Conservation (phyloP, 306 rosid genomes). For the Trifolium subterraneum region DNA sequence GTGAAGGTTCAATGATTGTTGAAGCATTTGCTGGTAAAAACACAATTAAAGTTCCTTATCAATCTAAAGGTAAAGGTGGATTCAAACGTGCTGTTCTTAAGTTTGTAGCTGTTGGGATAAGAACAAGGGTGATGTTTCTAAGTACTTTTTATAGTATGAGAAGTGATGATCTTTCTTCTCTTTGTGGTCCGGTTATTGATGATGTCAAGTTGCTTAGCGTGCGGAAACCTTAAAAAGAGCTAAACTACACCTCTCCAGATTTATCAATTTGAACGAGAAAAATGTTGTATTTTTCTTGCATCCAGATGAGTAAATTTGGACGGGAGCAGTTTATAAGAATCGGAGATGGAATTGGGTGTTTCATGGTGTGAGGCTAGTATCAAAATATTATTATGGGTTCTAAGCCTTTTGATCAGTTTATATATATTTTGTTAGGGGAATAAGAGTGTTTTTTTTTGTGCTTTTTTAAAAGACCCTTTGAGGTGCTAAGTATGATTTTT, state of each 20-base stretch:
- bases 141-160: slow-evolving; percentile 91
- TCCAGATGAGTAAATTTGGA: no score
- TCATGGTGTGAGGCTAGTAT: slow-evolving; percentile 1
- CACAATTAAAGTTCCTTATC: slow-evolving; percentile 83
- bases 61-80: slow-evolving; percentile 92
- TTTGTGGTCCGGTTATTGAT: slow-evolving; percentile 95
- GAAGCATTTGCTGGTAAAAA: slow-evolving; percentile 84
- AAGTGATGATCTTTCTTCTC: slow-evolving; percentile 90
- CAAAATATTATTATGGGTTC: slow-evolving; percentile 23
- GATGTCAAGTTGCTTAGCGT: slow-evolving; percentile 77
- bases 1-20: slow-evolving; percentile 87
- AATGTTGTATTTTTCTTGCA: no score
- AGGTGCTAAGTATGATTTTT: slow-evolving; percentile 13
- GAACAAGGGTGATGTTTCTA: slow-evolving; percentile 77
- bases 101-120: slow-evolving; percentile 61
- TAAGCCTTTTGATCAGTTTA: slow-evolving; percentile 18
- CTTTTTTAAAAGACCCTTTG: neutral
- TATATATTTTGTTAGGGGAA: slow-evolving; percentile 20
- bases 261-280: no score
- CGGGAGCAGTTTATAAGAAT: no score
- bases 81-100: slow-evolving; percentile 75
- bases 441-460: neutral
- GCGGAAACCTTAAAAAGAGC: slow-evolving; percentile 48
- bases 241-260: neutral
- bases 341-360: neutral